Base-by-base conservation (phyloP, 2,329 filamentous ascomycete genomes). In the Xylariaceae sp. region DNA sequence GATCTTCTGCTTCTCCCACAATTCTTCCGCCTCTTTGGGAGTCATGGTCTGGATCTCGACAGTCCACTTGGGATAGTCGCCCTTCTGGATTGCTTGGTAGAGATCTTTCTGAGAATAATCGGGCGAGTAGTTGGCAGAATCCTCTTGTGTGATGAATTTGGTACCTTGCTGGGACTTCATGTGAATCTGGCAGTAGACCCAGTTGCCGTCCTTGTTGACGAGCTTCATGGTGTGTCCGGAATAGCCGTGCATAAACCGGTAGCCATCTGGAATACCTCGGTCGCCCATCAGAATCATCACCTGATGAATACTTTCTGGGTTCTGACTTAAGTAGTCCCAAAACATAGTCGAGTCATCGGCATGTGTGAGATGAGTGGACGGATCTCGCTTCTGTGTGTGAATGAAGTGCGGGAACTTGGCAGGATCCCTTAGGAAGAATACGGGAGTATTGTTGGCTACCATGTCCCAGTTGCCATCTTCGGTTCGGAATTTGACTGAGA, bases 381-480 rank as follows among this genome's bases (percentile, higher is more conserved):
- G 84, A 54, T 88, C 70, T n/a, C 83, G 72, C 71, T 87, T 87
- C 60, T 87, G 84, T 0, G 83, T 85, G 59, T 87, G 83, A 39
- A 87, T 87, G 55, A 87, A 83, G 55, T 82, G 68, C 18, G 84
- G 83, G 57, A 86, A 87, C 62, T 88, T 87, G 49, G 80, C 74
- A 0, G 84, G 81, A 48, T 88, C 84, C 39, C 84, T 71, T n/a
- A 87, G 57, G 64, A 89, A 88, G 71, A 88, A 89, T 3, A 87
- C 78, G 0, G 84, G 84, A 0, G 81, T 86, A 59, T 87, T 87
- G 61, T 85, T 85, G 47, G 77, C 79, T 7, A 87, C 83, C 61
- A 82, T 71, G 55, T 87, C 83, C 74, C 78, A 85, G 52, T 87
- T 87, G n/a, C 83, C 83, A 52, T 87, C 79, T 15, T 83, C 78